Percentiles rank a stretch among this genome's conserved stretches.
These are phyloP conservation scores for Suhomyces taliae DNA, from an alignment of 1,139 yeast genomes.

Conservation along the genomic window DNA sequence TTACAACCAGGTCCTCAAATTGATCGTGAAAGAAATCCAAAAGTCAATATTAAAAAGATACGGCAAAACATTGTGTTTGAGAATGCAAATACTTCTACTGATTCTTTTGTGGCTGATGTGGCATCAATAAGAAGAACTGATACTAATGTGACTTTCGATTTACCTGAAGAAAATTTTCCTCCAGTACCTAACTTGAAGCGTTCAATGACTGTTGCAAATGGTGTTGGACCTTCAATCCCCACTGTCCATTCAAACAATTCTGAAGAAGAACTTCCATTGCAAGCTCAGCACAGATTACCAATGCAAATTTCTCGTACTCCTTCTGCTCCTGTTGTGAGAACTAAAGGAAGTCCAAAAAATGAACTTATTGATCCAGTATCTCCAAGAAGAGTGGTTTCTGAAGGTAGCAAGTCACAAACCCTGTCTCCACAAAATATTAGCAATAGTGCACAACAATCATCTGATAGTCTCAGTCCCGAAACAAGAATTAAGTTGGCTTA, in stretches of 20 bases:
- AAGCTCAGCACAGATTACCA: not conserved
- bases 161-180: not conserved
- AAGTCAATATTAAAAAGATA: constrained; percentile 22
- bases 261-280: constrained; percentile 4
- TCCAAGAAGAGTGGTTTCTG: constrained; percentile 8
- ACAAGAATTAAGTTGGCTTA: constrained; percentile 54
- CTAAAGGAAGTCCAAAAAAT: not conserved
- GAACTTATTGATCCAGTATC: not conserved
- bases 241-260: not conserved
- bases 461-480: constrained; percentile 32
- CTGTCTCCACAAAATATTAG: not conserved
- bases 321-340: constrained; percentile 15
- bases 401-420: constrained; percentile 7
- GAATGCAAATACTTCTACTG: constrained; percentile 27
- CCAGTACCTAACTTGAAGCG: constrained; percentile 6
- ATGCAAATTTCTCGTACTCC: constrained; percentile 15
- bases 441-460: not conserved
- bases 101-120: constrained; percentile 31
- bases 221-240: not conserved
- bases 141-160: constrained; percentile 1
- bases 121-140: constrained; percentile 12
- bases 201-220: constrained; percentile 1
- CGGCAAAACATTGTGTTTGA: constrained; percentile 27
- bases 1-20: not conserved
- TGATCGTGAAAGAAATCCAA: constrained; percentile 1